Percentiles rank a stretch among this genome's conserved stretches.
These are phyloP conservation scores for Craspedostauros australis DNA, from an alignment of 108 stramenopile genomes.

Conservation along the genomic window DNA sequence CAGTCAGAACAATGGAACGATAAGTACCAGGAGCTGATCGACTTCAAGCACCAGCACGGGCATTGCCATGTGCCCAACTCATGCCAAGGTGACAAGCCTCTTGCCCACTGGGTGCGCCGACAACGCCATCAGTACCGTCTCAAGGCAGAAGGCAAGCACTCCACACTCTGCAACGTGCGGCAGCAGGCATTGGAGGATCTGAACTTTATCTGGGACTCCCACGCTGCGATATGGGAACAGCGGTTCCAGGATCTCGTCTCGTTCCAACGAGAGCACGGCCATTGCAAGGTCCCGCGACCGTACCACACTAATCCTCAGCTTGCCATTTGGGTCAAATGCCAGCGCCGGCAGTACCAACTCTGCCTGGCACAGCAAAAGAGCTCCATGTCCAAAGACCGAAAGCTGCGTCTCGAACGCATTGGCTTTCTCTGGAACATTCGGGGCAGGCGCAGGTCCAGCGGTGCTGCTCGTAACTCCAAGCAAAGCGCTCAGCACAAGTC, in stretches of 20 bases:
- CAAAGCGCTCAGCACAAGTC: too few relatives aligned
- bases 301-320: too few relatives aligned
- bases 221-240: slow-evolving; percentile 11
- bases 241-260: slow-evolving; percentile 12
- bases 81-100: too few relatives aligned
- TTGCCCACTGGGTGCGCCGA: slow-evolving; percentile 25
- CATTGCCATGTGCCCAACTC: slow-evolving; percentile 44
- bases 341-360: slow-evolving; percentile 45
- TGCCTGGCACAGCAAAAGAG: slow-evolving; percentile 29
- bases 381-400: slow-evolving; percentile 41
- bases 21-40: background rate
- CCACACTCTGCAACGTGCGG: background rate
- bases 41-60: slow-evolving; percentile 11
- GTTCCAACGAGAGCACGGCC: too few relatives aligned
- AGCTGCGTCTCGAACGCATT: slow-evolving; percentile 19
- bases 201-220: slow-evolving; percentile 18
- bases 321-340: too few relatives aligned
- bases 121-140: slow-evolving; percentile 32
- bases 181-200: slow-evolving; percentile 7
- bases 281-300: too few relatives aligned
- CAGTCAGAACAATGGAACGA: slow-evolving; percentile 5
- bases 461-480: too few relatives aligned
- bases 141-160: slow-evolving; percentile 5
- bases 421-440: slow-evolving; percentile 55
- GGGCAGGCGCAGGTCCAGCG: too few relatives aligned